phyloP scores from a whole-genome alignment of 1,139 yeast species.

The Sugiyamaella xylanicola region DNA sequence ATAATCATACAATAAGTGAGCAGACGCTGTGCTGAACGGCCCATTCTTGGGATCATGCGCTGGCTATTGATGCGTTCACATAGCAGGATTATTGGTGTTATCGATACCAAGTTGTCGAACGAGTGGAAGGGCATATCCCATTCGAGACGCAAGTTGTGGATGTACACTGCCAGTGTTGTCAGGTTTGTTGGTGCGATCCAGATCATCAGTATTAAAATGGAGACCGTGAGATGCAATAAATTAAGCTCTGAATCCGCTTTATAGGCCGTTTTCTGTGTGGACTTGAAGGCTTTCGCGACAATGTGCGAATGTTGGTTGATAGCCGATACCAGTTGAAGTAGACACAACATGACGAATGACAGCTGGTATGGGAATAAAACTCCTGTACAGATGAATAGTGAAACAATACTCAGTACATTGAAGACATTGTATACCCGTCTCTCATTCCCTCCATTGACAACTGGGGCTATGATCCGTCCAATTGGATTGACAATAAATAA shows the following conservation, averaged over 20 bases:
- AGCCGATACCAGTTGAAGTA: constrained; percentile 38
- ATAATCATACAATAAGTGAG: constrained; percentile 34
- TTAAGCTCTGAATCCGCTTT: too few relatives aligned
- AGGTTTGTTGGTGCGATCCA: constrained; percentile 41
- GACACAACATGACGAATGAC: constrained; percentile 50
- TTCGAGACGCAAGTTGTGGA: constrained; percentile 37
- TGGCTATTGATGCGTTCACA: constrained; percentile 37
- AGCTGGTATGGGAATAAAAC: constrained; percentile 18
- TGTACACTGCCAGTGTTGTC: constrained; percentile 42
- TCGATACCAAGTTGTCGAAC: constrained; percentile 38
- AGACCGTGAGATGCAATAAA: constrained; percentile 30
- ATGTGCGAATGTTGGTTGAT: constrained; percentile 8
- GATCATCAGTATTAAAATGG: constrained; percentile 38
- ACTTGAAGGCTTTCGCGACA: too few relatives aligned
- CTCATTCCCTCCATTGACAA: neutral
- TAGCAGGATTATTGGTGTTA: constrained; percentile 39
- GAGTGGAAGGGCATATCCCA: constrained; percentile 39
- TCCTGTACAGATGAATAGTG: constrained; percentile 1
- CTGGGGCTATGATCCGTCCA: constrained; percentile 6
- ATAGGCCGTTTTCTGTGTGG: too few relatives aligned
- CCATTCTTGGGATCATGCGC: constrained; percentile 36
- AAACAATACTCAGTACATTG: constrained; percentile 4
- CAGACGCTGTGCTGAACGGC: constrained; percentile 25
- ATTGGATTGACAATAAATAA: constrained; percentile 23
- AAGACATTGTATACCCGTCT: constrained; percentile 1